Evolutionary conservation across 1,284 basidiomycete species (phyloP).

Genomic region (Naganishia sp.): DNA sequence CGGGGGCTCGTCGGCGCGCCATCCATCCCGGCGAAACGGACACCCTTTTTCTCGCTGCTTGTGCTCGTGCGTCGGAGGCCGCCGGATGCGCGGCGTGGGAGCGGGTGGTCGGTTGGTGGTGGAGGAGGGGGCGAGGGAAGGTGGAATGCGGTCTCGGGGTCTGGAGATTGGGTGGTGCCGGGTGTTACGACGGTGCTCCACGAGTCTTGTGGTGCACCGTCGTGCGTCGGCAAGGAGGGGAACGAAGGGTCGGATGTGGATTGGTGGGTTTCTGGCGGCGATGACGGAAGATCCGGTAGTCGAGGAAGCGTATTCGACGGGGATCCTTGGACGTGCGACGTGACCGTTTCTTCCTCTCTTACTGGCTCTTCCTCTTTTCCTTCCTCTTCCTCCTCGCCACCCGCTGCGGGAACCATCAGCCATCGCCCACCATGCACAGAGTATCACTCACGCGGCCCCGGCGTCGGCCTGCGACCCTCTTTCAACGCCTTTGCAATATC

Average conservation of each 20-base stretch:
- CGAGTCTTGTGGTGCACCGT: constrained; percentile 33
- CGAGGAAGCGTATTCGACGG: neutral
- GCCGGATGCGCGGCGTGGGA: neutral
- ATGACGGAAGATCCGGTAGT: neutral
- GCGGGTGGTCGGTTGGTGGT: neutral
- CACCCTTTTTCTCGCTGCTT: constrained; percentile 43
- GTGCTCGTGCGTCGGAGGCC: neutral
- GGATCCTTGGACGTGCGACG: neutral
- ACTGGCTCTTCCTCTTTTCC: neutral
- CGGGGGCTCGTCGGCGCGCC: constrained; percentile 50
- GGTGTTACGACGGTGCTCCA: constrained; percentile 53
- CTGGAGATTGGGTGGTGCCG: constrained; percentile 36
- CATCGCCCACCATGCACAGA: neutral
- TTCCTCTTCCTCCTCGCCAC: constrained; percentile 9
- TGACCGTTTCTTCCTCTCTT: neutral
- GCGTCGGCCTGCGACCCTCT: constrained; percentile 47
- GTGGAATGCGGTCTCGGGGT: neutral
- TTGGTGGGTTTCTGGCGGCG: neutral
- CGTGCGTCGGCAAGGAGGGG: neutral
- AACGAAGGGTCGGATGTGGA: neutral
- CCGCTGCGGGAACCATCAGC: constrained; percentile 14
- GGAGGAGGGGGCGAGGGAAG: constrained; percentile 5
- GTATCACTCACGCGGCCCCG: constrained; percentile 50
- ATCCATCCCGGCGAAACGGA: constrained; percentile 51
- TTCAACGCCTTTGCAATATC: constrained; percentile 53